Base-by-base conservation (phyloP, 768 basidiomycete species). In the Suillus hirtellus region DNA sequence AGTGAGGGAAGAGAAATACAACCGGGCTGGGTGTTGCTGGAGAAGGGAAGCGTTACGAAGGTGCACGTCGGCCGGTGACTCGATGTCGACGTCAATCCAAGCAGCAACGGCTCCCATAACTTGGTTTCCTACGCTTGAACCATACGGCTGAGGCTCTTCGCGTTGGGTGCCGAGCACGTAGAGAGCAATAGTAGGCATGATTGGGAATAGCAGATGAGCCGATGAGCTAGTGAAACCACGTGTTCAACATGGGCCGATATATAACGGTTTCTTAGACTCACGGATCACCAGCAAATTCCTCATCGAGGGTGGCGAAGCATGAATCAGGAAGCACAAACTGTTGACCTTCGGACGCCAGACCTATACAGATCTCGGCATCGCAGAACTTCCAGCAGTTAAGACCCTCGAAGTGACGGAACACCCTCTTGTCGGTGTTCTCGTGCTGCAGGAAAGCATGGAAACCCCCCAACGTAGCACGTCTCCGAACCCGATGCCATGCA, bases 11-110 rank as follows among this genome's bases (percentile, higher is more conserved):
- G 80, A 80, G 69, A 87, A 88, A 67, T 83, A 82, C 21, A 87
- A 74, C 50, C 73, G 76, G 8, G 72, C 64, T 1, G 83, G 84
- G 68, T 84, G 82, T 6, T 80, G 81, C 67, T 84, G 84, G 15
- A 88, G 80, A 52, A 87, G 76, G 71, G 85, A 82, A 12, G 84
- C 80, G 56, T 87, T 87, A 24, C 86, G 82, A 35, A 87, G 75
- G 67, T 86, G 83, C n/a, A 88, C 80, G 71, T 88, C 86, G 1
- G 77, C 76, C 0, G 80, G 78, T 0, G 79, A 80, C 72, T 88
- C 86, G 42, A 78, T 67, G 15, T 84, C 85, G 24, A 82, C 75
- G 59, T 83, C 79, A 44, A 87, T 66, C 68, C 71, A 78, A n/a
- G 79, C 66, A 7, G 69, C 71, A 0, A 69, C 65, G 6, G 60